Evolutionary conservation across 2,329 filamentous ascomycete species (phyloP).

Genomic region (Pyricularia grisea): DNA sequence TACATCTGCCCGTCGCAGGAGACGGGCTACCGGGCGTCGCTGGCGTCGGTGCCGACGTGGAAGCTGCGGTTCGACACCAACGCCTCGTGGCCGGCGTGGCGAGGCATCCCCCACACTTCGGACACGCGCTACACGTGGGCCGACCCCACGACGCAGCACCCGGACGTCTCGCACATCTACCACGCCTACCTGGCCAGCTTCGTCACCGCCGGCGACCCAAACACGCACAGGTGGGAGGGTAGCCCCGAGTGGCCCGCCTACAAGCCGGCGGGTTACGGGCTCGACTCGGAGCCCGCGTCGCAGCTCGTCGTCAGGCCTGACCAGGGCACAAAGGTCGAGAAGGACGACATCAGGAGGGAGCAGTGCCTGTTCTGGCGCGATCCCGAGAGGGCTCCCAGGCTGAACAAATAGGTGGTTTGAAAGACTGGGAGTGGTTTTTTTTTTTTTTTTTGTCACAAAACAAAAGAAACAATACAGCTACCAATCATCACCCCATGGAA

Average conservation of each 20-base stretch:
- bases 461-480: neutral
- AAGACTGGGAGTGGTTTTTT: no score
- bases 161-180: neutral
- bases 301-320: neutral
- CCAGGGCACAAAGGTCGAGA: neutral
- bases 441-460: no score
- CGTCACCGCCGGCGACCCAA: constrained; percentile 57
- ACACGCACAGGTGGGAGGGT: constrained; percentile 33
- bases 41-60: neutral
- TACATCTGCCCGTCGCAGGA: constrained; percentile 21
- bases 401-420: neutral
- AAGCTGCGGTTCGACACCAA: neutral
- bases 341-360: constrained; percentile 3
- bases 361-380: constrained; percentile 1
- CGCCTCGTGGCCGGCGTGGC: neutral
- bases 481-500: neutral
- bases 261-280: neutral
- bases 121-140: constrained; percentile 3
- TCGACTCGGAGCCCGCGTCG: neutral
- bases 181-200: constrained; percentile 71
- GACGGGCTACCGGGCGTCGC: neutral
- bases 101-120: constrained; percentile 1
- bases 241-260: constrained; percentile 37
- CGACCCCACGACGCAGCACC: constrained; percentile 4
- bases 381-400: neutral